Conservation (phyloP, 495 filamentous ascomycete species). For the Filosporella fistucella region DNA sequence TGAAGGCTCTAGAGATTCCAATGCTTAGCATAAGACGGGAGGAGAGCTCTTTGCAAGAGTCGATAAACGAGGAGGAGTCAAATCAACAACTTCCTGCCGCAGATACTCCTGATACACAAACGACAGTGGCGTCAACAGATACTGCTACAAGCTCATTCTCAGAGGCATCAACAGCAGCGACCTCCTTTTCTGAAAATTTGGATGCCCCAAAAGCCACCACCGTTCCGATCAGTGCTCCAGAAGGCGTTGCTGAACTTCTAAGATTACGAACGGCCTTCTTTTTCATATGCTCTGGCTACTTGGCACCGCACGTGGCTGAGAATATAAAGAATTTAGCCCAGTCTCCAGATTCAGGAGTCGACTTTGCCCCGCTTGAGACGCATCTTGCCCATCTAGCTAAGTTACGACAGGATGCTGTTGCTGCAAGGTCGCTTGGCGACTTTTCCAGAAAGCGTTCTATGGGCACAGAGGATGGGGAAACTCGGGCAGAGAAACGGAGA, state of each 20-base stretch:
- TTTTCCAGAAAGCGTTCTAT: constrained; percentile 74
- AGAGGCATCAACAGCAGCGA: constrained; percentile 38
- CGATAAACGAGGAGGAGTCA: constrained; percentile 24
- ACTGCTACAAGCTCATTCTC: constrained; percentile 33
- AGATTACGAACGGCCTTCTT: constrained; percentile 68
- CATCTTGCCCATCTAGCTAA: constrained; percentile 60
- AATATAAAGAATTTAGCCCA: constrained; percentile 39
- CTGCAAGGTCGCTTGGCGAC: constrained; percentile 62
- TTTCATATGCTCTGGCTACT: constrained; percentile 73
- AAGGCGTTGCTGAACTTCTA: constrained; percentile 55
- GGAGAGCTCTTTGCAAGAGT: constrained; percentile 31
- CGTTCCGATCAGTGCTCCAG: constrained; percentile 40
- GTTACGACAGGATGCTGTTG: constrained; percentile 63
- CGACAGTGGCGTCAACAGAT: constrained; percentile 29
- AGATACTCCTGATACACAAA: constrained; percentile 33
- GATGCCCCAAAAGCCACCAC: constrained; percentile 22
- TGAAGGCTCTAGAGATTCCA: constrained; percentile 69
- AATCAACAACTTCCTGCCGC: constrained; percentile 25
- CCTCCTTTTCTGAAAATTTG: constrained; percentile 29
- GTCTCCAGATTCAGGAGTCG: constrained; percentile 39
- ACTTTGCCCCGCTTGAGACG: constrained; percentile 66
- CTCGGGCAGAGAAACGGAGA: constrained; percentile 72
- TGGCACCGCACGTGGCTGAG: constrained; percentile 47
- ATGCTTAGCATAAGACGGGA: constrained; percentile 55
- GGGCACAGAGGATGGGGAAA: constrained; percentile 66